Evolutionary conservation across 768 basidiomycete genomes (phyloP).

Genomic region (Fibroporia radiculosa): DNA sequence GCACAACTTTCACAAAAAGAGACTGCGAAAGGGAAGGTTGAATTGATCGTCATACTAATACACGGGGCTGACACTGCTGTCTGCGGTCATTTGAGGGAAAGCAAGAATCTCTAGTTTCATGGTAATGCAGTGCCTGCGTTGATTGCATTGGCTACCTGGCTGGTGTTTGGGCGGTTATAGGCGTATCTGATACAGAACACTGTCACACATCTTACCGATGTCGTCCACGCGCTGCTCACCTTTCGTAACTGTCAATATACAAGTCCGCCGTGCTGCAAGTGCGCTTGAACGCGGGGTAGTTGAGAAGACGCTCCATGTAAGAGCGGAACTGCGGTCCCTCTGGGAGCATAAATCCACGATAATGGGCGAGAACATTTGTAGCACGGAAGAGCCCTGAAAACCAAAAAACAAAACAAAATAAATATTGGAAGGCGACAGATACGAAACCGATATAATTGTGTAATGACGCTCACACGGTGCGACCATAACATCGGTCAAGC

Average conservation of each 20-base stretch:
- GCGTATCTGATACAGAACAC: conserved; percentile 69
- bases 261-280: conserved; percentile 64
- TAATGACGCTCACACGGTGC: conserved; percentile 46
- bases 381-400: conserved; percentile 68
- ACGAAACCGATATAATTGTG: background rate
- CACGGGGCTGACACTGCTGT: too few species aligned
- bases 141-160: conserved; percentile 69
- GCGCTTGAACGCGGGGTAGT: conserved; percentile 53
- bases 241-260: conserved; percentile 67
- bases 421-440: background rate
- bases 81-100: too few species aligned
- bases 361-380: conserved; percentile 53
- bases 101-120: too few species aligned
- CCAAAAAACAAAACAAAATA: background rate
- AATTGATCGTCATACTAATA: too few species aligned
- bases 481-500: conserved; percentile 60
- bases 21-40: too few species aligned
- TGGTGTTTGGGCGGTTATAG: conserved; percentile 70
- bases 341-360: conserved; percentile 58
- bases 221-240: conserved; percentile 27
- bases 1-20: too few species aligned
- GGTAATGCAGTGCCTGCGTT: conserved; percentile 59
- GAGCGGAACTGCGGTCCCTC: conserved; percentile 37
- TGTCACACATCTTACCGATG: background rate
- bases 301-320: conserved; percentile 48